Percentiles rank a stretch among this genome's conserved stretches.
Conservation (phyloP, 176 grass and related monocot genomes). For the Cocos nucifera region DNA sequence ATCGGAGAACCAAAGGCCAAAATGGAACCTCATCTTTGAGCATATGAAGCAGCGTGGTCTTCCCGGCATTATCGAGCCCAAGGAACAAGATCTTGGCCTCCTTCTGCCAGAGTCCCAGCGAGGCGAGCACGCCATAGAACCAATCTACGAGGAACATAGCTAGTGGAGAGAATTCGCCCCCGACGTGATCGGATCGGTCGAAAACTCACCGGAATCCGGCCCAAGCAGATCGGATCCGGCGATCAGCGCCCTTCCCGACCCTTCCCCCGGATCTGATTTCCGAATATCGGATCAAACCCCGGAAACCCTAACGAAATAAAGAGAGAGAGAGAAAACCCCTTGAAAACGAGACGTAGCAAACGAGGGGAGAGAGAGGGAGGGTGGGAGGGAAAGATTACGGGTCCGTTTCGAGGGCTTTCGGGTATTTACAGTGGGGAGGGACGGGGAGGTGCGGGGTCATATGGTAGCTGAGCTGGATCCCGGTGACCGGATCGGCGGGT, state of each 20-base stretch:
- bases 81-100: slow-evolving; percentile 89
- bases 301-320: not conserved
- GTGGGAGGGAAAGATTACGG: slow-evolving; percentile 14
- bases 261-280: not conserved
- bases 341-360: not conserved
- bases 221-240: slow-evolving; percentile 8
- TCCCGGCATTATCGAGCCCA: slow-evolving; percentile 75
- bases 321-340: no score
- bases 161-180: not conserved
- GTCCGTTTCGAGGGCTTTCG: not conserved
- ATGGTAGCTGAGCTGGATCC: not conserved
- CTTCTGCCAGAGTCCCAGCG: slow-evolving; percentile 73
- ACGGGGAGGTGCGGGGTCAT: not conserved
- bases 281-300: not conserved
- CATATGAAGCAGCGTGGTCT: slow-evolving; percentile 84
- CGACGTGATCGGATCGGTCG: not conserved
- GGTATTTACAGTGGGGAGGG: not conserved
- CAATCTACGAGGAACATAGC: slow-evolving; percentile 77
- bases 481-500: not conserved
- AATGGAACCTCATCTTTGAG: slow-evolving; percentile 68
- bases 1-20: not conserved
- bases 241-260: not conserved
- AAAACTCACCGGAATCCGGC: slow-evolving; percentile 3
- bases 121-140: slow-evolving; percentile 73
- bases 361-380: not conserved